Evolutionary conservation across 306 rosid species (phyloP).

Genomic region (Quercus wislizeni): DNA sequence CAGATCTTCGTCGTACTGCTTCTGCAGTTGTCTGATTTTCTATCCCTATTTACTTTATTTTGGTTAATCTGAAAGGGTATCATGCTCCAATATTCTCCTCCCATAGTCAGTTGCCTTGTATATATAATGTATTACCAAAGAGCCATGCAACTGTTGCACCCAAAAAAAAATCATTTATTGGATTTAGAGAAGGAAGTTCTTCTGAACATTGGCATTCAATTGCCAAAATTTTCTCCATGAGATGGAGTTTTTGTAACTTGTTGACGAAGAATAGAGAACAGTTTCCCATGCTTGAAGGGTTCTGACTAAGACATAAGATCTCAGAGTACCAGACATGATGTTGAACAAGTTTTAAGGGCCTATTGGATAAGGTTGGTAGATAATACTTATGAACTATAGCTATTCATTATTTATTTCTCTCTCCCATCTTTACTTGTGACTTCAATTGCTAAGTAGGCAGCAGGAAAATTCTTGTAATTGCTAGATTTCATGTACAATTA

Average conservation of each 20-base stretch:
- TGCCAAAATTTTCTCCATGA: conserved; percentile 31
- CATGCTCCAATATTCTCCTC: conserved; percentile 4
- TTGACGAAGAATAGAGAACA: conserved; percentile 20
- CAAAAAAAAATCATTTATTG: conserved; percentile 1
- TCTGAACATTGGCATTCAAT: conserved; percentile 18
- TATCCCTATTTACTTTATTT: not conserved
- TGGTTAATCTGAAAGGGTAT: conserved; percentile 17
- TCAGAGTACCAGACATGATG: conserved; percentile 27
- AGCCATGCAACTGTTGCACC: conserved; percentile 26
- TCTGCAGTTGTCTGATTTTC: conserved; percentile 69
- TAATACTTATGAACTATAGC: conserved; percentile 43
- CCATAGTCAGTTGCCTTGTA: conserved; percentile 23
- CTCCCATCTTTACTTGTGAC: conserved; percentile 14
- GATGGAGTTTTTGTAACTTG: conserved; percentile 34
- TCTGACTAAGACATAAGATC: conserved; percentile 28
- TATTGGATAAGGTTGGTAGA: conserved; percentile 34
- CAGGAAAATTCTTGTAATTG: conserved; percentile 38
- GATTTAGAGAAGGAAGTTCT: conserved; percentile 26
- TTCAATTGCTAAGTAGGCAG: conserved; percentile 47
- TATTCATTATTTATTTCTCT: conserved; percentile 23
- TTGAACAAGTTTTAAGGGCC: conserved; percentile 39
- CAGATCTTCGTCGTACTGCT: conserved; percentile 75
- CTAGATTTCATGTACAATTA: conserved; percentile 48
- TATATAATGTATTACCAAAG: conserved; percentile 37
- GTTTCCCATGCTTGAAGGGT: conserved; percentile 20